Base-by-base conservation (phyloP, 768 basidiomycete species). In the Galerina marginata region DNA sequence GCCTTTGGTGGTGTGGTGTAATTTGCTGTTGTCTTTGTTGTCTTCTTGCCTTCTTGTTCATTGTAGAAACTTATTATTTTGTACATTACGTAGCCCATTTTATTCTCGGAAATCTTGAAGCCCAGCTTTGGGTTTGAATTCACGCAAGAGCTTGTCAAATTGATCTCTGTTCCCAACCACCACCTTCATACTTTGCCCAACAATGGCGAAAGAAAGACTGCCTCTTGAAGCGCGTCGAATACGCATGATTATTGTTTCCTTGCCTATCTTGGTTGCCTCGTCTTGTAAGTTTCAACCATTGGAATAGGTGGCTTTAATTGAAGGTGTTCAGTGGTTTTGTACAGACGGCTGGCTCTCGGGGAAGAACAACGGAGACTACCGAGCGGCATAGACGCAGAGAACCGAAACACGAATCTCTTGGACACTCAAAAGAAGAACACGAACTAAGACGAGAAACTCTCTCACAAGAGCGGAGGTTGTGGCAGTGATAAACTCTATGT, bases 211-310 rank as follows among this genome's bases (percentile, higher is more conserved):
- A 56, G 67, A 64, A 49, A 64, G 67, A 49, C 71, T 79, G 11
- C 65, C 76, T 9, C 71, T 75, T 6, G 75, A 76, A 65, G 74
- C 77, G 4, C 77, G 77, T 37, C 72, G 79, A 43, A 67, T 79
- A 65, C 75, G 78, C 16, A 83, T 79, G 26, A 82, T 91, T 59
- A 86, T 91, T 44, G 76, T 88, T 42, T 79, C 88, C 0, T 63
- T 86, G 11, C 90, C 90, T 3, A 81, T 91, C 45, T 86, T 90
- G 51, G 86, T 81, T 26, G 88, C 83, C 5, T 85, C 84, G 11
- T 83, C 86, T 50, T 81, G 90, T 91, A 57, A 60, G 86, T 79
- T 15, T 47, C 54, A 45, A 2, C 46, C 54, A 45, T 49, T 40
- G 66, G 33, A 23, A 48, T 33, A 47, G 45, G n/a, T 25, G 23